Conservation (phyloP, 345 rosid genomes). For the Odontarrhena argentea region DNA sequence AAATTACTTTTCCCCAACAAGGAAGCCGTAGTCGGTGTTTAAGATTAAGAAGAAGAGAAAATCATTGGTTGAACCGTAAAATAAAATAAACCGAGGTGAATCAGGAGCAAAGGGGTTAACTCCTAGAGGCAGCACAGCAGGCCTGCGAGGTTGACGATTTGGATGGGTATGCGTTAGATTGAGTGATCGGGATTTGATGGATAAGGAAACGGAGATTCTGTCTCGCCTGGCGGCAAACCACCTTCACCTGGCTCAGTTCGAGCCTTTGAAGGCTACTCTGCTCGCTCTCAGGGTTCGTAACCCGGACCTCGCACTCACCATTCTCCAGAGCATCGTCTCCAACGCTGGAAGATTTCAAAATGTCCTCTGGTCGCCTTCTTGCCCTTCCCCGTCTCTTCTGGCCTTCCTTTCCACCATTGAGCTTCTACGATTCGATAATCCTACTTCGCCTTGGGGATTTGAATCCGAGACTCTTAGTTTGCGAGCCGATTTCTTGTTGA, state of each 20-base stretch:
- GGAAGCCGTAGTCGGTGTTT: too few relatives aligned
- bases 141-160: too few relatives aligned
- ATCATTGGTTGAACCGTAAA: too few relatives aligned
- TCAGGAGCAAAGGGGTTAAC: too few relatives aligned
- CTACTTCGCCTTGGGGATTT: conserved; percentile 76
- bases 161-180: conserved; percentile 8
- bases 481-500: conserved; percentile 74
- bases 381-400: conserved; percentile 77
- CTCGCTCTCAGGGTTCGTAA: conserved; percentile 65
- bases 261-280: conserved; percentile 85
- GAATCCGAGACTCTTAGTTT: conserved; percentile 62
- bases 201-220: conserved; percentile 77
- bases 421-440: conserved; percentile 55
- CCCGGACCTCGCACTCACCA: conserved; percentile 66
- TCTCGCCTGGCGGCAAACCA: conserved; percentile 87
- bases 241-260: conserved; percentile 87
- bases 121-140: too few relatives aligned
- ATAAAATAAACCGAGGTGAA: too few relatives aligned
- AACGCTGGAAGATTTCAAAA: conserved; percentile 69
- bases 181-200: conserved; percentile 50
- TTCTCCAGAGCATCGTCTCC: conserved; percentile 80
- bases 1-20: not conserved
- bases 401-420: conserved; percentile 72
- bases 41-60: too few relatives aligned
- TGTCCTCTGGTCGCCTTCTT: conserved; percentile 75